phyloP scores from a whole-genome alignment of 768 basidiomycete genomes.

The Gymnopilus junonius region DNA sequence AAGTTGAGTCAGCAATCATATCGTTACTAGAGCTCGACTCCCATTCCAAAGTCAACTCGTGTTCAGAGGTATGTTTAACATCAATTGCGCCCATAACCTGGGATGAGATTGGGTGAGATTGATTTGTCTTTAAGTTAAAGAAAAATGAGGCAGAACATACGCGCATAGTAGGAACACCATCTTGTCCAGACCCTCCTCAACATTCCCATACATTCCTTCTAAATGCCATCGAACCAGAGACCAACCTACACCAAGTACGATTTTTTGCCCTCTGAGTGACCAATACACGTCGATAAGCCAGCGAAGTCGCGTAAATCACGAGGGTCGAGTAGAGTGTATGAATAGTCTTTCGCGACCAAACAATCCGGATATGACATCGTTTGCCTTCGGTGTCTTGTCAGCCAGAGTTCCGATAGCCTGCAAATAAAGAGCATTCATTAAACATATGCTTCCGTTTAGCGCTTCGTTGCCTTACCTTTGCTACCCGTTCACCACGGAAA shows the following conservation, averaged over 20 bases:
- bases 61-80: conserved; percentile 76
- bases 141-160: conserved; percentile 41
- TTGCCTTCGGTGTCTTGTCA: conserved; percentile 71
- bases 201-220: conserved; percentile 92
- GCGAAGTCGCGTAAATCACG: conserved; percentile 94
- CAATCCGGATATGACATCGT: conserved; percentile 82
- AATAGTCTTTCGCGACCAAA: conserved; percentile 97
- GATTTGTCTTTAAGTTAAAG: conserved; percentile 5
- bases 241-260: conserved; percentile 89
- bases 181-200: conserved; percentile 80
- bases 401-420: conserved; percentile 95
- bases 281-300: conserved; percentile 87
- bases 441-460: not conserved
- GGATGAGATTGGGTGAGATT: conserved; percentile 8
- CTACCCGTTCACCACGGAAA: conserved; percentile 93
- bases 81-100: conserved; percentile 94
- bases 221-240: conserved; percentile 94
- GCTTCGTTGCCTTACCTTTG: conserved; percentile 68
- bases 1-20: conserved; percentile 97
- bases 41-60: conserved; percentile 92
- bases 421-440: conserved; percentile 7
- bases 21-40: conserved; percentile 95
- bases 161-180: conserved; percentile 70
- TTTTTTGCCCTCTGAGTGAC: conserved; percentile 88
- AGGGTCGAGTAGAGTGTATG: conserved; percentile 95